Percentiles rank a stretch among this genome's conserved stretches.
phyloP scores from a whole-genome alignment of 2,329 filamentous ascomycete species.

The Neobulgaria alba region DNA sequence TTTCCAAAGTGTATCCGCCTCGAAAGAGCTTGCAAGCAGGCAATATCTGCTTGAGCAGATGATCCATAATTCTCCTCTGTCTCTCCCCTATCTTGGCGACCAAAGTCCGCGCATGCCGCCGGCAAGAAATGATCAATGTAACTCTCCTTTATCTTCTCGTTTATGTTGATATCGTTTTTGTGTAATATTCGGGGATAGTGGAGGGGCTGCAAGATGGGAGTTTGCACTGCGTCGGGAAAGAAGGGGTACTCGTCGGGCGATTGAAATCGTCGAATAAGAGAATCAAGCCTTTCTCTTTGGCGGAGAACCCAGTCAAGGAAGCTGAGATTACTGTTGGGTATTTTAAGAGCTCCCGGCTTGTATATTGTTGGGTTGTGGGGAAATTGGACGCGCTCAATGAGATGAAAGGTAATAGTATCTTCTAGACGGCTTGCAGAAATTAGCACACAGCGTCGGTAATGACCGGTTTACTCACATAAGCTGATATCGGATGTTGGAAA shows the following conservation, averaged over 20 bases:
- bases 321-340: conserved; percentile 65
- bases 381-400: conserved; percentile 98
- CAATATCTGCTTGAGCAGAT: conserved; percentile 82
- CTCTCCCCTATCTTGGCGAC: conserved; percentile 72
- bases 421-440: conserved; percentile 68
- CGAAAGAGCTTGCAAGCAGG: conserved; percentile 80
- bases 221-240: conserved; percentile 73
- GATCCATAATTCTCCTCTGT: conserved; percentile 93
- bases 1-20: conserved; percentile 95
- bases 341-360: conserved; percentile 64
- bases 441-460: no score
- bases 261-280: conserved; percentile 87
- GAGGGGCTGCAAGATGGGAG: conserved; percentile 78
- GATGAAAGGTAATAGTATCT: conserved; percentile 93
- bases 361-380: conserved; percentile 88
- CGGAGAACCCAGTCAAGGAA: conserved; percentile 91
- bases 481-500: conserved; percentile 87
- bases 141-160: conserved; percentile 73
- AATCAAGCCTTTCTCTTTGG: conserved; percentile 86
- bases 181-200: conserved; percentile 84
- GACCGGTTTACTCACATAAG: conserved; percentile 57
- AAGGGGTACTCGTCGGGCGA: conserved; percentile 97
- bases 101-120: conserved; percentile 68
- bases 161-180: conserved; percentile 83
- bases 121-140: conserved; percentile 82